Evolutionary conservation across 345 rosid genomes (phyloP).

Genomic region (Eucalyptus virginea): DNA sequence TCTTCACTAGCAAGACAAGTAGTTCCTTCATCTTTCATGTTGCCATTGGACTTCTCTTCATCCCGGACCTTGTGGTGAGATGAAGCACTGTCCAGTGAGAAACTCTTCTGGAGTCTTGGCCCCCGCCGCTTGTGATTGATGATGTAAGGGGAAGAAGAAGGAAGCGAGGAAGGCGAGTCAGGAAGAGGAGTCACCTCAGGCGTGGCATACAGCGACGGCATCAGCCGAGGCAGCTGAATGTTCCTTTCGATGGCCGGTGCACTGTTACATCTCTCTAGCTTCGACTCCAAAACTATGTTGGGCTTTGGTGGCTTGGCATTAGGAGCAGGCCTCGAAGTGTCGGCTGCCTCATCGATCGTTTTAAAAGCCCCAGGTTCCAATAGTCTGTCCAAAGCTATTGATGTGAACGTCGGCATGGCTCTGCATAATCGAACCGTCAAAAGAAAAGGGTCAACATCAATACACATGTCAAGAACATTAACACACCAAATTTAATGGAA

Average conservation of each 20-base stretch:
- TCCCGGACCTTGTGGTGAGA: constrained; percentile 5
- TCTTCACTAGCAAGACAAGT: constrained; percentile 1
- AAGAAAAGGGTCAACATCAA: not conserved
- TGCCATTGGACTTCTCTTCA: constrained; percentile 10
- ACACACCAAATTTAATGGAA: not conserved
- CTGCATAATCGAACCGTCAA: constrained; percentile 22
- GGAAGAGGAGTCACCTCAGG: constrained; percentile 65
- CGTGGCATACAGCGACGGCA: constrained; percentile 72
- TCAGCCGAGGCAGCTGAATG: constrained; percentile 32
- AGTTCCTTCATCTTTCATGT: constrained; percentile 2
- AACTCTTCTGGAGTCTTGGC: constrained; percentile 53
- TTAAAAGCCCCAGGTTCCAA: constrained; percentile 42
- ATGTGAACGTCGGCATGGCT: constrained; percentile 70
- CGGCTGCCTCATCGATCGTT: constrained; percentile 24
- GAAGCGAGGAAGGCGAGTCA: constrained; percentile 61
- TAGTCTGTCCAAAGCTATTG: constrained; percentile 55
- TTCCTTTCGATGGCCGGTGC: constrained; percentile 21
- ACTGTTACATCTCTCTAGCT: constrained; percentile 25
- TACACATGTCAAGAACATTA: not conserved
- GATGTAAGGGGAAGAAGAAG: constrained; percentile 85
- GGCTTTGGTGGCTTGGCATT: constrained; percentile 18
- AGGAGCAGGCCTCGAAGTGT: constrained; percentile 10
- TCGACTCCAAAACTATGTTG: constrained; percentile 3
- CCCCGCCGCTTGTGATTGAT: constrained; percentile 78
- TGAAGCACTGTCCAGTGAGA: constrained; percentile 26